These are phyloP conservation scores for Ophiostoma piceae DNA, from an alignment of 2,329 filamentous ascomycete species.

Conservation along the genomic window DNA sequence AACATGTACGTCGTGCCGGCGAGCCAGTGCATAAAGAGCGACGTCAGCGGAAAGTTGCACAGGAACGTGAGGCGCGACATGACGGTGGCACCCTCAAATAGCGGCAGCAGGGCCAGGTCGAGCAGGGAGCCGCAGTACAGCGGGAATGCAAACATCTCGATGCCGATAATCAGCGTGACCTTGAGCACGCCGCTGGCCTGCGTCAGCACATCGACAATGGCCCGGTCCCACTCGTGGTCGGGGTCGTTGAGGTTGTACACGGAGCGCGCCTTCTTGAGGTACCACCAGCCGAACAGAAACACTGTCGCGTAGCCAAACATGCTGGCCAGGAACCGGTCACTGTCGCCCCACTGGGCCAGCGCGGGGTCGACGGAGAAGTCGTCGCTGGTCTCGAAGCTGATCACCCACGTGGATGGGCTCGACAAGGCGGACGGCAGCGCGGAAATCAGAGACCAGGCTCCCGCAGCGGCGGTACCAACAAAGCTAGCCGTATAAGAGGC, in stretches of 20 bases:
- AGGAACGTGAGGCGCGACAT: slow-evolving; percentile 74
- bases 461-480: slow-evolving; percentile 26
- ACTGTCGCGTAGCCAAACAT: slow-evolving; percentile 75
- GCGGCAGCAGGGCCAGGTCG: slow-evolving; percentile 78
- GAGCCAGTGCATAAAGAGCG: slow-evolving; percentile 97
- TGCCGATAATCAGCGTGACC: slow-evolving; percentile 95
- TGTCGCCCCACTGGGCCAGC: slow-evolving; percentile 62
- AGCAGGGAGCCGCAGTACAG: slow-evolving; percentile 91
- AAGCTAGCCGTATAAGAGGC: slow-evolving; percentile 25
- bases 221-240: slow-evolving; percentile 63
- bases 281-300: slow-evolving; percentile 67
- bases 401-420: slow-evolving; percentile 53
- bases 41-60: slow-evolving; percentile 73
- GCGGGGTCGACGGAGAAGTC: slow-evolving; percentile 45
- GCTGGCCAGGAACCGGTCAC: slow-evolving; percentile 66
- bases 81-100: slow-evolving; percentile 78
- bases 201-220: slow-evolving; percentile 73
- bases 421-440: slow-evolving; percentile 37
- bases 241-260: slow-evolving; percentile 33
- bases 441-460: slow-evolving; percentile 31
- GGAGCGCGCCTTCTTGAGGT: slow-evolving; percentile 67
- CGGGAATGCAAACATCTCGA: slow-evolving; percentile 97
- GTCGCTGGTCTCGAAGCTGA: slow-evolving; percentile 48
- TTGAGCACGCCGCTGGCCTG: slow-evolving; percentile 97
- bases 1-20: slow-evolving; percentile 99